Evolutionary conservation across 2,329 filamentous ascomycete genomes (phyloP), one percentile per base, ranked within the genome.

Genomic region (Calonectria fujianensis): DNA sequence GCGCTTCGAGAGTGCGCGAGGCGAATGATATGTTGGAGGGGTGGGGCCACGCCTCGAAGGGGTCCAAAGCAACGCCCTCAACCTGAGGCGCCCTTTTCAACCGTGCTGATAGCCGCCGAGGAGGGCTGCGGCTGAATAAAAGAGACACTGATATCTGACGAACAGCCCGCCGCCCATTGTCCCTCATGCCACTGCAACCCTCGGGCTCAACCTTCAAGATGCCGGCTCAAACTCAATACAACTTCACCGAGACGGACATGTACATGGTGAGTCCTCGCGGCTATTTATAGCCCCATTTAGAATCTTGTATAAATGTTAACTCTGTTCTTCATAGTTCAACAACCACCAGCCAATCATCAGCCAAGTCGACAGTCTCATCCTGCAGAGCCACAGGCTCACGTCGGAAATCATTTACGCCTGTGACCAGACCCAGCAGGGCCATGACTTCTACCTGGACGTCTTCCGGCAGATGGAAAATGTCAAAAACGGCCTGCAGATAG

Each of bases 331-430:
- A 29, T 41, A 63, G 57, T 63, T 41, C 24, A 63, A 63, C 57
- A 63, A 63, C 57, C 57, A 41, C 16, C 24, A 63, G n/a, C 45
- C 45, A 24, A 63, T 63, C n/a, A 39, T 37, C 37, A 41, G 32
- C 9, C 11, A 37, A 3, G 24, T 63, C 24, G 35, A 29, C 35
- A 24, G 7, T 27, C 57, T 63, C 37, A 63, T 63, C 57, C 16
- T 2, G 14, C 57, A 63, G 35, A 41, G 57, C 57, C 14, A 41
- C n/a, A 18, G 57, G 9, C 57, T 63, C 24, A 18, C 24, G 10
- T 16, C 16, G 6, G 14, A 63, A 39, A 63, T 63, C 16, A 6
- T 63, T 3, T 5, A 37, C 14, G 57, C 57, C n/a, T 63, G 57
- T 24, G 24, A 45, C 35, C 24, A 41, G 16, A 63, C 57, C 14